Evolutionary conservation across 352 stramenopile species (phyloP).

Genomic region (Pilasporangium apinafurcum): DNA sequence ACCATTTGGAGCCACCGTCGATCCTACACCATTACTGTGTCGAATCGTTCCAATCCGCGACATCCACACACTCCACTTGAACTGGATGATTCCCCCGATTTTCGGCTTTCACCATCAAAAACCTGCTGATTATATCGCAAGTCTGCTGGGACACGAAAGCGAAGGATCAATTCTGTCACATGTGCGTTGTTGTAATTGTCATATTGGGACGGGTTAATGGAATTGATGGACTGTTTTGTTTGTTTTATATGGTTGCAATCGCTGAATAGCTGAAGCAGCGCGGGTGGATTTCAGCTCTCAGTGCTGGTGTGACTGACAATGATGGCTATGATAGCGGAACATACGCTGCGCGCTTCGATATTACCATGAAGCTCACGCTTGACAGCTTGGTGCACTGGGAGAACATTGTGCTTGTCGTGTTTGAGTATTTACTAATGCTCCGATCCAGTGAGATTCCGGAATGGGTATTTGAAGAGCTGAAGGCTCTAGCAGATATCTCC

Average conservation of each 20-base stretch:
- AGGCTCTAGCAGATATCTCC: slow-evolving; percentile 57
- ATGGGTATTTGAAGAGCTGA: slow-evolving; percentile 74
- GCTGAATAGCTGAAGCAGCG: slow-evolving; percentile 58
- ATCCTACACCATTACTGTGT: slow-evolving; percentile 38
- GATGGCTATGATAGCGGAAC: slow-evolving; percentile 68
- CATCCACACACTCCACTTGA: slow-evolving; percentile 67
- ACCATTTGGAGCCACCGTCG: slow-evolving; percentile 43
- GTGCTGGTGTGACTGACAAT: slow-evolving; percentile 61
- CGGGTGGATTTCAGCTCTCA: slow-evolving; percentile 73
- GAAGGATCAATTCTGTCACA: slow-evolving; percentile 76
- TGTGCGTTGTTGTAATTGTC: slow-evolving; percentile 17
- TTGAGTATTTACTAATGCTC: slow-evolving; percentile 68
- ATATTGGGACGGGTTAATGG: not conserved
- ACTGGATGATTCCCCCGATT: slow-evolving; percentile 74
- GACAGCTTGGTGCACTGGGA: slow-evolving; percentile 58
- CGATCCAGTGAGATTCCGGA: slow-evolving; percentile 33
- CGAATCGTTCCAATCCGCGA: slow-evolving; percentile 71
- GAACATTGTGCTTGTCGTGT: slow-evolving; percentile 50
- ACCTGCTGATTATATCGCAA: slow-evolving; percentile 72
- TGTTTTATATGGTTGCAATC: not conserved
- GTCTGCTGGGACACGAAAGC: slow-evolving; percentile 76
- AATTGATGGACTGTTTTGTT: slow-evolving; percentile 2
- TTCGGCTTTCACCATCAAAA: slow-evolving; percentile 69
- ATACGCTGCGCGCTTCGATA: slow-evolving; percentile 58
- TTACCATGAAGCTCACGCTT: slow-evolving; percentile 67